A percentile compares a stretch with the other conserved stretches of the same genome.
These are phyloP conservation scores for Penicillium sp. DNA, from an alignment of 2,329 filamentous ascomycete genomes.

Conservation along the genomic window DNA sequence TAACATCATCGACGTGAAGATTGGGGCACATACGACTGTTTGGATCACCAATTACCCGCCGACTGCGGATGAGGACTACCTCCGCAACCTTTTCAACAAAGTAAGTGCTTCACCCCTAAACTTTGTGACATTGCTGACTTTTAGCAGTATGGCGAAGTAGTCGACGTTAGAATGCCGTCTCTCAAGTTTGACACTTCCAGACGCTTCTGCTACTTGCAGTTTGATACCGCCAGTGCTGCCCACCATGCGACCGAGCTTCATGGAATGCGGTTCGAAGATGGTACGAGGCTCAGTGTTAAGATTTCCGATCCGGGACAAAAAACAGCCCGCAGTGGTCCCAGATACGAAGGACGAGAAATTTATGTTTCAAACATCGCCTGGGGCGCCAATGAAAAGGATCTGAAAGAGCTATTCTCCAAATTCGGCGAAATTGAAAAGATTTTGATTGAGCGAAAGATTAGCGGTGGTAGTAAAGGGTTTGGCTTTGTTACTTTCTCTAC, in stretches of 20 bases:
- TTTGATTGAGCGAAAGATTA: slow-evolving; percentile 66
- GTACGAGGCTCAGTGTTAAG: slow-evolving; percentile 69
- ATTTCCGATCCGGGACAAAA: slow-evolving; percentile 79
- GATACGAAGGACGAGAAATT: slow-evolving; percentile 83
- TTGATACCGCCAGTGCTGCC: slow-evolving; percentile 66
- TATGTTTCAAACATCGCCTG: slow-evolving; percentile 69
- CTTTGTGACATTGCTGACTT: slow-evolving; percentile 12
- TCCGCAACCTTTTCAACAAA: slow-evolving; percentile 57
- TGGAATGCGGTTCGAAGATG: slow-evolving; percentile 65
- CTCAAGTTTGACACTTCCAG: slow-evolving; percentile 84
- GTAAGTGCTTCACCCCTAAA: slow-evolving; percentile 28
- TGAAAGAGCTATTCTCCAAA: slow-evolving; percentile 68
- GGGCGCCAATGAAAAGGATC: slow-evolving; percentile 62
- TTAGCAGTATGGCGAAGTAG: slow-evolving; percentile 68
- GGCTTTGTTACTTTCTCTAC: slow-evolving; percentile 75
- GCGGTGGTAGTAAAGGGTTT: slow-evolving; percentile 70
- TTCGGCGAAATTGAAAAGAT: slow-evolving; percentile 73
- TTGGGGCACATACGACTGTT: slow-evolving; percentile 75
- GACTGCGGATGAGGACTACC: slow-evolving; percentile 47
- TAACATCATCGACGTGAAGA: slow-evolving; percentile 67
- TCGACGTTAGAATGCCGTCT: slow-evolving; percentile 85
- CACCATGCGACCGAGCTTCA: slow-evolving; percentile 70
- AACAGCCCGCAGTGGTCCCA: slow-evolving; percentile 73
- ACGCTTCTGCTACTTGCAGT: slow-evolving; percentile 96
- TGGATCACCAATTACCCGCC: slow-evolving; percentile 87